Evolutionary conservation across 1,139 yeast genomes (phyloP).

Genomic region (Geotrichum candidum): DNA sequence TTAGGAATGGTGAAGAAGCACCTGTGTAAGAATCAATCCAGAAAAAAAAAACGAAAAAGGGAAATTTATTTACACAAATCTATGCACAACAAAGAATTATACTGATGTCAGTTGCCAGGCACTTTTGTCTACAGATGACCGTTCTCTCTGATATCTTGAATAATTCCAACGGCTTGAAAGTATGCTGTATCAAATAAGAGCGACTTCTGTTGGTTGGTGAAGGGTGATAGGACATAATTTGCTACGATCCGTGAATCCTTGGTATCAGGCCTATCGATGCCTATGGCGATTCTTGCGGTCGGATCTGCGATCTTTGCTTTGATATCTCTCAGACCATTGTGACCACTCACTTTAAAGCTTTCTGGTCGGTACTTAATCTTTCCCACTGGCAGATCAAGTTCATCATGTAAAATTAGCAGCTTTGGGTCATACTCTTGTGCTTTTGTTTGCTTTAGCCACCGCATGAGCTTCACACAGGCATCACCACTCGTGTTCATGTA

Average conservation of each 20-base stretch:
- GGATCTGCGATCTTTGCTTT: conserved; percentile 34
- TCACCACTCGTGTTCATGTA: conserved; percentile 68
- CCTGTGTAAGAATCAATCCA: neutral
- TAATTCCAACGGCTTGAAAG: conserved; percentile 38
- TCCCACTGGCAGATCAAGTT: conserved; percentile 60
- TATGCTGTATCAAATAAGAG: conserved; percentile 37
- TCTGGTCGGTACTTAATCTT: conserved; percentile 52
- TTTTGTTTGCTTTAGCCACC: conserved; percentile 30
- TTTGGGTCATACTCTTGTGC: conserved; percentile 32
- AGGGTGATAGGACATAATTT: conserved; percentile 54
- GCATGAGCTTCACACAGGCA: conserved; percentile 39
- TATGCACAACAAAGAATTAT: neutral
- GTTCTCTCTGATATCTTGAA: conserved; percentile 36
- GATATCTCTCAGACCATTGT: conserved; percentile 57
- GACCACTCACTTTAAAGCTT: conserved; percentile 63
- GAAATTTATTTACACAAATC: neutral
- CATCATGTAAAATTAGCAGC: conserved; percentile 68
- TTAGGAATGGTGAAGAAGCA: neutral
- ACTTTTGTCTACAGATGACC: neutral
- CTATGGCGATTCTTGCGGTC: conserved; percentile 57
- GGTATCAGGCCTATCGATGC: conserved; percentile 60
- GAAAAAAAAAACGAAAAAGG: neutral
- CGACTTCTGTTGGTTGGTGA: conserved; percentile 36
- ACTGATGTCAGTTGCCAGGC: neutral
- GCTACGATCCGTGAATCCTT: conserved; percentile 45